phyloP scores from a whole-genome alignment of 2,329 filamentous ascomycete species.

The Phialocephala subalpina region DNA sequence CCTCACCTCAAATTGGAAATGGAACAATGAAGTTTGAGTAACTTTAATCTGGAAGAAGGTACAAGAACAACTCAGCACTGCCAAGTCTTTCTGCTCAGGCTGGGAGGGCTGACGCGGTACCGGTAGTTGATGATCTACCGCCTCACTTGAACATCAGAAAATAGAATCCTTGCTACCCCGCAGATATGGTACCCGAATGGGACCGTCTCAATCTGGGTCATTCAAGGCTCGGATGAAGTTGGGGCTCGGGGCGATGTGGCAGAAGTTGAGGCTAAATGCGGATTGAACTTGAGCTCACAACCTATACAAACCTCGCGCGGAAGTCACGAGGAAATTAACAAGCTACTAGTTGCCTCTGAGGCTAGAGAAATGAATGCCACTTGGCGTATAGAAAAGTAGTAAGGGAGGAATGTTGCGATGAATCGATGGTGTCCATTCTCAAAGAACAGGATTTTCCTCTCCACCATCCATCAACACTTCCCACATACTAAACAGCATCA shows the following conservation, averaged over 20 bases:
- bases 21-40: neutral
- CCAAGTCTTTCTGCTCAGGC: neutral
- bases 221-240: neutral
- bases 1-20: neutral
- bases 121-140: conserved; percentile 1
- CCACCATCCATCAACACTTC: too few relatives aligned
- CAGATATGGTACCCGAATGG: neutral
- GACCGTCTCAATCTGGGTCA: neutral
- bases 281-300: neutral
- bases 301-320: neutral
- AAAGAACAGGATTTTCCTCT: too few relatives aligned
- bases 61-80: neutral
- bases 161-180: conserved; percentile 1
- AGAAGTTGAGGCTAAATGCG: neutral
- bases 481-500: neutral
- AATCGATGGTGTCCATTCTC: too few relatives aligned
- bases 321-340: too few relatives aligned
- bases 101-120: neutral
- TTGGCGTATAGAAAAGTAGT: too few relatives aligned
- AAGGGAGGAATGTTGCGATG: too few relatives aligned
- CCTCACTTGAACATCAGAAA: neutral
- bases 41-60: neutral
- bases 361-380: too few relatives aligned
- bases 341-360: too few relatives aligned
- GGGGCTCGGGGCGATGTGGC: neutral